Percentiles rank a stretch among this genome's conserved stretches.
Evolutionary conservation across 2,329 filamentous ascomycete species (phyloP).

Genomic region (Botrytis paeoniae): DNA sequence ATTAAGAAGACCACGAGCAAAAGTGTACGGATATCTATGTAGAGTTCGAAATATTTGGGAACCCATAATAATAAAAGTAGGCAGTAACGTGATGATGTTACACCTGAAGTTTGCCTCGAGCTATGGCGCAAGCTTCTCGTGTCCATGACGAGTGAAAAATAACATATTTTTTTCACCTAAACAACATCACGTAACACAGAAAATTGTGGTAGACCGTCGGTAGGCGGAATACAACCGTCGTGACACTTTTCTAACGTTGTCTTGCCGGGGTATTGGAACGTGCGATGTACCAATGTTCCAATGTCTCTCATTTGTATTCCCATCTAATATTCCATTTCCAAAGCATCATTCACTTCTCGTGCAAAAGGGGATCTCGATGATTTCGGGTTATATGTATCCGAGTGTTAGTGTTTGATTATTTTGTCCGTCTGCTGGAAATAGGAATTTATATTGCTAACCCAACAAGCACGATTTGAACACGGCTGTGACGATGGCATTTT

Average conservation of each 20-base stretch:
- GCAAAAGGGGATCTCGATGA: neutral
- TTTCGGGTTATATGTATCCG: neutral
- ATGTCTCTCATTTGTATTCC: neutral
- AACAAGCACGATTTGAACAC: neutral
- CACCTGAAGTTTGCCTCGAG: neutral
- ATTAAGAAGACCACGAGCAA: neutral
- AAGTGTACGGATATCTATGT: neutral
- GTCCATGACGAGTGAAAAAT: neutral
- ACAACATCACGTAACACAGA: neutral
- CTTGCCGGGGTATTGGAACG: neutral
- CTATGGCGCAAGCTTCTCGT: neutral
- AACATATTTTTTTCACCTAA: neutral
- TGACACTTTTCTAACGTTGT: neutral
- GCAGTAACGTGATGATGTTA: neutral
- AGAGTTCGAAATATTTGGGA: neutral
- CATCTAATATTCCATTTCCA: neutral
- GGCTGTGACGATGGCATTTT: neutral
- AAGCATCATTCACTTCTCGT: neutral
- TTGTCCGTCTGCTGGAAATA: neutral
- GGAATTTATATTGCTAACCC: neutral
- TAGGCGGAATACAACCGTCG: neutral
- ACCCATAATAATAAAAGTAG: neutral
- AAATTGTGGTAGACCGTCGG: neutral
- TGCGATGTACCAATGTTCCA: slow-evolving; percentile 1
- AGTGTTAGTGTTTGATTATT: neutral